Base-by-base conservation (phyloP, 176 grass and related monocot species). In the Puya raimondii region DNA sequence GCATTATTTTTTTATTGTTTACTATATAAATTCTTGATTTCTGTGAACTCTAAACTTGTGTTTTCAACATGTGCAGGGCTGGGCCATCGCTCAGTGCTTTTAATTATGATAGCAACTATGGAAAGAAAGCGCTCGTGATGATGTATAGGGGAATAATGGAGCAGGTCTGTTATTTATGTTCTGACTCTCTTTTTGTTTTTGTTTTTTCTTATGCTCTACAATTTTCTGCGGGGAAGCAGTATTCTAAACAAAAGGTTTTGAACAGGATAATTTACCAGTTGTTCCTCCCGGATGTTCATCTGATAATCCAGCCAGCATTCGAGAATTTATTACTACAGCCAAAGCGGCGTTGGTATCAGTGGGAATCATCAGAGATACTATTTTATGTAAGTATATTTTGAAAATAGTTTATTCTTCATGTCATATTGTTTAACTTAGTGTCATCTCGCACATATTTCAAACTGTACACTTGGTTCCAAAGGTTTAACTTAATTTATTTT, bases 101-200 rank as follows among this genome's bases (percentile, higher is more conserved):
- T 78, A 99, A 99, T 76, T 99, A 86, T 49, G 94, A 99, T 71
- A 93, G 87, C 78, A 99, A 78, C 63, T 93, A 88, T 12, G 94
- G 94, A 64, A 99, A 87, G 74, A 99, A 81, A 49, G 89, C 94
- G 0, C 80, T 99, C 50, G 83, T 81, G 11, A 85, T 87, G 73
- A 83, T 91, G 80, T 99, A 99, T 72, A 86, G 80, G 72, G 90
- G 94, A 77, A 91, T 99, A 90, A 99, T 99, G 94, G 90, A 90
- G 65, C 89, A 88, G 94, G 94, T 99, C 53, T 80, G 64, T 79
- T 57, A 49, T 74, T 83, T 13, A 26, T 63, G 53, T 69, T 42
- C 53, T 17, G 10, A 22, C 51, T 48, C 10, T 12, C 2, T 18
- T 20, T 22, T 18, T 67, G n/a, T 66, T 51, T 17, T 67, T 52